phyloP scores from a whole-genome alignment of 129 eudicot genomes.

The Flaveria robusta region DNA sequence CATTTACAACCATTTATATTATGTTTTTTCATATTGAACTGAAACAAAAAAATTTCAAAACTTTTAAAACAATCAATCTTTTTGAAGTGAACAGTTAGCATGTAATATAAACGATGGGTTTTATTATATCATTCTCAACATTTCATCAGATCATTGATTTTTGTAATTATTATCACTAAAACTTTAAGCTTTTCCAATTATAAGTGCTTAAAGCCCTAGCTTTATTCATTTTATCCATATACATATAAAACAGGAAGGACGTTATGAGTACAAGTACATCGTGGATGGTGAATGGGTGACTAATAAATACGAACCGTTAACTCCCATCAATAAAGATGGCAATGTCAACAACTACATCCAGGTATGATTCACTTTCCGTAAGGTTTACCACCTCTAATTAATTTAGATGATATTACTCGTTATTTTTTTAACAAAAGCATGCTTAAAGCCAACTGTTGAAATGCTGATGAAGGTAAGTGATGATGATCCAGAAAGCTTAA shows the following conservation, averaged over 20 bases:
- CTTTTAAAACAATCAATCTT: too few species aligned
- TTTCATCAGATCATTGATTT: background rate
- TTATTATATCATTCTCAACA: background rate
- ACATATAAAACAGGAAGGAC: conserved; percentile 63
- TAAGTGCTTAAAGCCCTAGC: background rate
- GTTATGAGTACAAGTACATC: conserved; percentile 91
- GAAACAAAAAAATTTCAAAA: too few species aligned
- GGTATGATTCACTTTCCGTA: conserved; percentile 39
- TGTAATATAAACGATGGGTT: too few species aligned
- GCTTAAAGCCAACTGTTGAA: background rate
- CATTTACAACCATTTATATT: too few species aligned
- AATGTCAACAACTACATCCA: conserved; percentile 79
- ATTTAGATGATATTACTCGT: background rate
- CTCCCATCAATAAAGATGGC: conserved; percentile 68
- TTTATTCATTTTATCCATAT: background rate
- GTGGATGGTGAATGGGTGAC: conserved; percentile 77
- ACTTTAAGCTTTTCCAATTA: background rate
- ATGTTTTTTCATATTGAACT: too few species aligned
- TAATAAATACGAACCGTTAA: conserved; percentile 61
- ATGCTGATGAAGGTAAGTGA: conserved; percentile 58
- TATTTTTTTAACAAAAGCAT: background rate
- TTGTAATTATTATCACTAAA: background rate
- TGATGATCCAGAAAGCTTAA: conserved; percentile 53
- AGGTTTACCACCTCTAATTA: background rate
- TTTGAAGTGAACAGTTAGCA: too few species aligned